Evolutionary conservation across 1,284 basidiomycete genomes (phyloP), one percentile per base, ranked within the genome.

Genomic region (Sporisorium scitamineum): DNA sequence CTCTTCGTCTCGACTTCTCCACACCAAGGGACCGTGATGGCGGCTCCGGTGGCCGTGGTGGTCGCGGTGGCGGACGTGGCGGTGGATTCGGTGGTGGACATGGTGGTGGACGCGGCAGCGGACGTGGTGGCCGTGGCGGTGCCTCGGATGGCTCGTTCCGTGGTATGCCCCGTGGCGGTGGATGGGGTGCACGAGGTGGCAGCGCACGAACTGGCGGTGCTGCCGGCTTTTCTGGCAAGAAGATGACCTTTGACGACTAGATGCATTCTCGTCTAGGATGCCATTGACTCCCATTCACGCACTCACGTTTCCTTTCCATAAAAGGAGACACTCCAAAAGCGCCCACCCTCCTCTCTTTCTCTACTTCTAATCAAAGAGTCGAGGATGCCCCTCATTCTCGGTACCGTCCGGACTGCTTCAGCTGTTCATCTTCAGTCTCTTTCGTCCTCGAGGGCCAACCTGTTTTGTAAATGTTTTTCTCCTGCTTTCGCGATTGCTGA

Each of bases 1-100:
- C 88, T 39, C 88, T 97, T 73, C 90, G 96, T 67, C 86, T 98
- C 54, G 96, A 99, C 88, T 98, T 90, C 87, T 94, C 94, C 31
- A 92, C 93, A 77, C 95, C 95, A 9, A 89, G 94, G 81, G 69
- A 82, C 70, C 90, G 94, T 81, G 78, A 79, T 39, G 87, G 87
- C 66, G 87, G 87, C 67, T 58, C 69, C 34, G 45, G 55, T 34
- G 53, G 68, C n/a, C 90, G 89, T 63, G 90, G 90, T 44, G 89
- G 80, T 31, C 32, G 34, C 26, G 54, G 54, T 11, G 54, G 54
- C 5, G 87, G 88, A 42, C 76, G 77, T 65, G 56, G 72, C 31
- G 63, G 54, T 39, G 61, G 74, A 45, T 60, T 64, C 34, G 69
- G 77, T 37, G 79, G 77, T 13, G 69, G 76, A 31, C 51, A 66